Conservation (phyloP, 1,139 yeast genomes). For the Kodamaea derodonti region DNA sequence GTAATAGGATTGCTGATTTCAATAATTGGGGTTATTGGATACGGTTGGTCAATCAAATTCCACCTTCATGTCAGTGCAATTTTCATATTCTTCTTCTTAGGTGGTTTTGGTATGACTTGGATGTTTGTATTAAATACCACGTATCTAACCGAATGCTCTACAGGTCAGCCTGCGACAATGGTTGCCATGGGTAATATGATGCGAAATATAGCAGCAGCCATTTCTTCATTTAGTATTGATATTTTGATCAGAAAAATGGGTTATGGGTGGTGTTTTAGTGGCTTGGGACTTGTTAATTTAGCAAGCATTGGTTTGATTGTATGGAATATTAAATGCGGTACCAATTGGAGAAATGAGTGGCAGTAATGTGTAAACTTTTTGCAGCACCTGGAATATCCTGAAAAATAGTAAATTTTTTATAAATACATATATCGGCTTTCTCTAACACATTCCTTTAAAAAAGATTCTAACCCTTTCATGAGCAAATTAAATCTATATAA, state of each 20-base stretch:
- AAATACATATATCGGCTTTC: no score
- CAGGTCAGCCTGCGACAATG: slow-evolving; percentile 51
- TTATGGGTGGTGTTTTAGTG: slow-evolving; percentile 59
- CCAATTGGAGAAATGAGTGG: slow-evolving; percentile 23
- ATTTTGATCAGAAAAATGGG: slow-evolving; percentile 43
- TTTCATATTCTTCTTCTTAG: slow-evolving; percentile 41
- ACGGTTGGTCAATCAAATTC: slow-evolving; percentile 51
- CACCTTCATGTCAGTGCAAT: slow-evolving; percentile 42
- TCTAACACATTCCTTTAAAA: no score
- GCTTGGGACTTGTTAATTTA: slow-evolving; percentile 42
- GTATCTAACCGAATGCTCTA: slow-evolving; percentile 50
- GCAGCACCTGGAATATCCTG: no score
- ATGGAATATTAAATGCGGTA: slow-evolving; percentile 23
- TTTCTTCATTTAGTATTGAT: slow-evolving; percentile 47
- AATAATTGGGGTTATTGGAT: slow-evolving; percentile 46
- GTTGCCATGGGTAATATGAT: slow-evolving; percentile 56
- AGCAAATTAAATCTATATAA: no score
- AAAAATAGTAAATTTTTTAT: no score
- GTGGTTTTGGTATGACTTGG: slow-evolving; percentile 59
- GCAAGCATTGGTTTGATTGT: slow-evolving; percentile 27
- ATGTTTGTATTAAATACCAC: slow-evolving; percentile 57
- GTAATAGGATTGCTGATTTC: slow-evolving; percentile 42
- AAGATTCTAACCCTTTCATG: no score
- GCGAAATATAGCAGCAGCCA: slow-evolving; percentile 55
- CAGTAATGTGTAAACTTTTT: no score